These are phyloP conservation scores for Hansenula anomala DNA, from an alignment of 1,139 yeast genomes.

Conservation along the genomic window DNA sequence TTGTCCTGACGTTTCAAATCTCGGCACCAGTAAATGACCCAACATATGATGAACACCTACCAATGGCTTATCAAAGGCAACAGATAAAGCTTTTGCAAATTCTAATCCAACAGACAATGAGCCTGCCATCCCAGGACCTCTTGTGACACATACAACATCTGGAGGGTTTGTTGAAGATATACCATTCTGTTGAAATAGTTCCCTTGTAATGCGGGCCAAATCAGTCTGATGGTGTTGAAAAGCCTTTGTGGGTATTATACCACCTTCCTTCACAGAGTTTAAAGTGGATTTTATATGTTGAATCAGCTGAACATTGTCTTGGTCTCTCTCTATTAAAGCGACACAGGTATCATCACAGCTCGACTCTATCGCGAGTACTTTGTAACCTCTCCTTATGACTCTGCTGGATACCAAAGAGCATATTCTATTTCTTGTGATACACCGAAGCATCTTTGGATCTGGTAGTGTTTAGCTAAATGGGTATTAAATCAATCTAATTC, in stretches of 20 bases:
- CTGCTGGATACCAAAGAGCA: background rate
- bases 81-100: conserved; percentile 76
- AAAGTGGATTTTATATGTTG: conserved; percentile 64
- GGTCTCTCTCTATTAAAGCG: conserved; percentile 56
- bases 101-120: conserved; percentile 79
- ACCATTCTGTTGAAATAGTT: conserved; percentile 28
- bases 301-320: conserved; percentile 41
- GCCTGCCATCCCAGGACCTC: conserved; percentile 98
- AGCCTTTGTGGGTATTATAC: conserved; percentile 86
- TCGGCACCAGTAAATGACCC: conserved; percentile 78
- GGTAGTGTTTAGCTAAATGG: no score
- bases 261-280: conserved; percentile 66
- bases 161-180: conserved; percentile 37
- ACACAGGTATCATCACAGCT: conserved; percentile 97
- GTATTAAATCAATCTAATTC: no score
- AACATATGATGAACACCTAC: conserved; percentile 96
- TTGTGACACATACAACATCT: conserved; percentile 80
- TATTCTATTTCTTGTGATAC: background rate
- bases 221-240: conserved; percentile 67
- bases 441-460: background rate
- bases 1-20: conserved; percentile 41
- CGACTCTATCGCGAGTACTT: conserved; percentile 81
- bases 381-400: conserved; percentile 35
- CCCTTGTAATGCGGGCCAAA: conserved; percentile 42
- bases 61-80: conserved; percentile 73